A percentile compares a stretch with the other conserved stretches of the same genome.
phyloP scores from a whole-genome alignment of 345 rosid species.

The Raphanus raphanistrum region DNA sequence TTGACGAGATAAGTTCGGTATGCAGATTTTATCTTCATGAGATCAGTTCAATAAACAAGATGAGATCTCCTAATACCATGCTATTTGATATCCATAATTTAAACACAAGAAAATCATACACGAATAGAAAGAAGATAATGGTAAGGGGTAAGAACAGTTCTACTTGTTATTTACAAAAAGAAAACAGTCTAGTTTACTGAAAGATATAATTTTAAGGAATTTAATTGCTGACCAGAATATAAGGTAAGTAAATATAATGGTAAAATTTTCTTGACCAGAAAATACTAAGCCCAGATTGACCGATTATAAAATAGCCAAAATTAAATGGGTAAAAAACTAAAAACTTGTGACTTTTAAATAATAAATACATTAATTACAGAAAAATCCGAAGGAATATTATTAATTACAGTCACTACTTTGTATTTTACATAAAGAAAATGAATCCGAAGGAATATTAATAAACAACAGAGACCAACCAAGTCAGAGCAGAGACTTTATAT shows the following conservation, averaged over 20 bases:
- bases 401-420: too few species aligned
- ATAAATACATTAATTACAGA: neutral
- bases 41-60: neutral
- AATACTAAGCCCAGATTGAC: neutral
- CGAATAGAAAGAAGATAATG: neutral
- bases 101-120: too few species aligned
- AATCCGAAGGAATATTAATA: neutral
- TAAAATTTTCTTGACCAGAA: neutral
- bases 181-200: neutral
- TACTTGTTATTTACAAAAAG: neutral
- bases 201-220: neutral
- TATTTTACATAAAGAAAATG: too few species aligned
- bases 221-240: neutral
- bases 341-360: neutral
- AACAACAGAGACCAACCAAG: slow-evolving; percentile 5
- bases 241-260: neutral
- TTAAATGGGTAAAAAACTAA: too few species aligned
- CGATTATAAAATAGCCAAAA: neutral
- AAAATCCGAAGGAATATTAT: neutral
- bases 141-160: neutral
- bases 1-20: neutral
- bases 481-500: slow-evolving; percentile 8
- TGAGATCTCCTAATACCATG: neutral
- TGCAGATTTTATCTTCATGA: neutral
- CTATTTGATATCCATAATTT: too few species aligned